Percentiles rank a stretch among this genome's conserved stretches.
phyloP scores from a whole-genome alignment of 108 stramenopile species.

The Nitzschia palea region DNA sequence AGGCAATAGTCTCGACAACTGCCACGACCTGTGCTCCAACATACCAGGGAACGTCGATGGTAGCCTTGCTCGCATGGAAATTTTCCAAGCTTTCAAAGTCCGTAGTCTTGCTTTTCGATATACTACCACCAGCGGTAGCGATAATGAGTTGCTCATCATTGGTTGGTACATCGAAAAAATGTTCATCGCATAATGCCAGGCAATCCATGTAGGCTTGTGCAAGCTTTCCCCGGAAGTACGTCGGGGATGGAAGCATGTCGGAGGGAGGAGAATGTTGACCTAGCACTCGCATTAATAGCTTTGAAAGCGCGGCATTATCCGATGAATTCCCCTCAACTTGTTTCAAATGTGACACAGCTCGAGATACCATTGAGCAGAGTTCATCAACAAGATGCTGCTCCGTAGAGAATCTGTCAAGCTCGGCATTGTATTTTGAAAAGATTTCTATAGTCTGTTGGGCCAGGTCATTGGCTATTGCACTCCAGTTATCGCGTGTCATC shows the following conservation, averaged over 20 bases:
- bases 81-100: constrained; percentile 1
- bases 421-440: constrained; percentile 5
- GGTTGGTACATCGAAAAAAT: not conserved
- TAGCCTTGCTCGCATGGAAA: not conserved
- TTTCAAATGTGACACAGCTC: not conserved
- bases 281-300: no score
- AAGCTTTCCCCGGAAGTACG: not conserved
- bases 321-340: not conserved
- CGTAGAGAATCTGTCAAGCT: not conserved
- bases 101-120: not conserved
- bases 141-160: not conserved
- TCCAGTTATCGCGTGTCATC: constrained; percentile 11
- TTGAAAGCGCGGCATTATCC: not conserved
- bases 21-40: constrained; percentile 23
- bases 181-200: constrained; percentile 27
- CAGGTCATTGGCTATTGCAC: constrained; percentile 16
- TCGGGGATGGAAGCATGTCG: not conserved
- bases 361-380: constrained; percentile 11
- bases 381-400: not conserved
- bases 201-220: constrained; percentile 14
- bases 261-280: not conserved
- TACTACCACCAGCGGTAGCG: not conserved
- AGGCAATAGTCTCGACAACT: constrained; percentile 13
- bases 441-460: constrained; percentile 6
- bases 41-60: constrained; percentile 32